phyloP scores from a whole-genome alignment of 2,329 filamentous ascomycete genomes.

The Venturia carpophila region DNA sequence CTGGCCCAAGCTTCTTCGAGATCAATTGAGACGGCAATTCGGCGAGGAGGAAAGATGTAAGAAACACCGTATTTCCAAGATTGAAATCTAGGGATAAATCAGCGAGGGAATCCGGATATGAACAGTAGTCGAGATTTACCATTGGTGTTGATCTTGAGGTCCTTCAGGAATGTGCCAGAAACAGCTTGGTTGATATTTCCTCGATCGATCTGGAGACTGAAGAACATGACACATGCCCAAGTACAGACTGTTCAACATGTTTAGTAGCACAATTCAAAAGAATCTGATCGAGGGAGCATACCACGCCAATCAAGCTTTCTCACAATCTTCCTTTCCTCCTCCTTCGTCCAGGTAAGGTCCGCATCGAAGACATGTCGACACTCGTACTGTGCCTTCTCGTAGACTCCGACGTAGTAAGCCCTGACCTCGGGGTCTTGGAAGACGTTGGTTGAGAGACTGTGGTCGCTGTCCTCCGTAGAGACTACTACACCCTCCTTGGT shows the following conservation, averaged over 20 bases:
- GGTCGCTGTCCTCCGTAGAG: conserved; percentile 10
- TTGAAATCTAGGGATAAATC: conserved; percentile 22
- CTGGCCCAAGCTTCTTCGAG: conserved; percentile 25
- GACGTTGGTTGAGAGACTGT: conserved; percentile 22
- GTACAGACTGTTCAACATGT: conserved; percentile 28
- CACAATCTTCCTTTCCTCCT: conserved; percentile 23
- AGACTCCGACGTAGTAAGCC: conserved; percentile 25
- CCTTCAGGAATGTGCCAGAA: conserved; percentile 24
- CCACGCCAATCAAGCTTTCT: conserved; percentile 30
- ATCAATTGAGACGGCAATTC: conserved; percentile 26
- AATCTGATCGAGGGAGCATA: conserved; percentile 23
- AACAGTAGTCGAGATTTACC: conserved; percentile 11
- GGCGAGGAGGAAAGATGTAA: conserved; percentile 22
- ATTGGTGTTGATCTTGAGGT: conserved; percentile 25
- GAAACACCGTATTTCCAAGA: conserved; percentile 24
- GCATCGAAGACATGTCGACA: conserved; percentile 43
- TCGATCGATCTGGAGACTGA: conserved; percentile 40
- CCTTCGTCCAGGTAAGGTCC: conserved; percentile 29
- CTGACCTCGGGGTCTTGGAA: conserved; percentile 25
- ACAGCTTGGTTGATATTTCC: conserved; percentile 24
- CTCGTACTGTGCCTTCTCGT: conserved; percentile 29
- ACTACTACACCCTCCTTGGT: conserved; percentile 15
- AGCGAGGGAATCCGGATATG: background rate
- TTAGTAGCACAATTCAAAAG: background rate
- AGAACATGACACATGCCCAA: conserved; percentile 45